These are phyloP conservation scores for Mycena galericulata DNA, from an alignment of 768 basidiomycete species.

Conservation along the genomic window DNA sequence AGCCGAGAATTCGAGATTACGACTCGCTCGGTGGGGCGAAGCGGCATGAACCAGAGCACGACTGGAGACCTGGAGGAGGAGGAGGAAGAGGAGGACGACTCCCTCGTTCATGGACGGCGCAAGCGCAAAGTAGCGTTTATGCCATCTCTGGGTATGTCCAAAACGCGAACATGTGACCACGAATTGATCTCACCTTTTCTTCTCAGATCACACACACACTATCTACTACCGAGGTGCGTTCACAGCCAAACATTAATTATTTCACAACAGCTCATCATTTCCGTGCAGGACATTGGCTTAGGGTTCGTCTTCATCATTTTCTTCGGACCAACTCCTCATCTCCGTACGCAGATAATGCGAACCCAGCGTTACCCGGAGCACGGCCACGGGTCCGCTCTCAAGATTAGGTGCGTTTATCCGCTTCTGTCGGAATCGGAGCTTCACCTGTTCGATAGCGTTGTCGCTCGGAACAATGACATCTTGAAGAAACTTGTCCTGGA, in stretches of 20 bases:
- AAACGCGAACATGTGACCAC: slow-evolving; percentile 27
- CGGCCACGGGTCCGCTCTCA: slow-evolving; percentile 77
- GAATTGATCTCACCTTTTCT: slow-evolving; percentile 44
- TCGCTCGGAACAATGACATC: slow-evolving; percentile 89
- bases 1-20: slow-evolving; percentile 93
- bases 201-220: slow-evolving; percentile 84
- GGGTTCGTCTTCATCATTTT: slow-evolving; percentile 59
- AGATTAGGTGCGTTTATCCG: slow-evolving; percentile 71
- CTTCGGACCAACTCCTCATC: slow-evolving; percentile 31
- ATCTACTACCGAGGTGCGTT: slow-evolving; percentile 71
- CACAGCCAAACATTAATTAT: neutral
- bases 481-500: slow-evolving; percentile 88
- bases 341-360: slow-evolving; percentile 73
- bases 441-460: slow-evolving; percentile 67
- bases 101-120: slow-evolving; percentile 73
- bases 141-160: slow-evolving; percentile 79
- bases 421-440: slow-evolving; percentile 36
- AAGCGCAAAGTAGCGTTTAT: slow-evolving; percentile 88
- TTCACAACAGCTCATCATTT: neutral
- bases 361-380: slow-evolving; percentile 84
- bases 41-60: slow-evolving; percentile 72
- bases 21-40: slow-evolving; percentile 77
- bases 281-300: slow-evolving; percentile 82
- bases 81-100: slow-evolving; percentile 63
- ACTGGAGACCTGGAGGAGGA: slow-evolving; percentile 87